Evolutionary conservation across 1,284 basidiomycete genomes (phyloP).

Genomic region (Melanopsichium pennsylvanicum): DNA sequence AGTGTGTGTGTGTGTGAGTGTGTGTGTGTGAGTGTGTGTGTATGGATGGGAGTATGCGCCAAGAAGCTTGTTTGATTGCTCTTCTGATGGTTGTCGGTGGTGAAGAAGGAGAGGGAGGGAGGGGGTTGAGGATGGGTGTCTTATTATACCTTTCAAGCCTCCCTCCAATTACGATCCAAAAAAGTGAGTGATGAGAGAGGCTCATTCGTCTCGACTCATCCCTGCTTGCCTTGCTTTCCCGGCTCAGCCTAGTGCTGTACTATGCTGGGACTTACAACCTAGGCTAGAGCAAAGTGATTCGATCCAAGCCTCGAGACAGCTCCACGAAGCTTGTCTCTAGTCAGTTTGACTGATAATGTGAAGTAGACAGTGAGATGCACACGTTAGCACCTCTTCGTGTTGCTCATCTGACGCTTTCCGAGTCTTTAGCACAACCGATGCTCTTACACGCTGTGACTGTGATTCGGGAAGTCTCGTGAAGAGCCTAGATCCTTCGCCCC

Average conservation of each 20-base stretch:
- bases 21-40: slow-evolving; percentile 1
- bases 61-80: not conserved
- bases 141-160: slow-evolving; percentile 17
- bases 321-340: too few species aligned
- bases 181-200: too few species aligned
- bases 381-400: too few species aligned
- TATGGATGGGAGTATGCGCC: not conserved
- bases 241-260: too few species aligned
- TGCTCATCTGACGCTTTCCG: not conserved
- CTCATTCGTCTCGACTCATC: not conserved
- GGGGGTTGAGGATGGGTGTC: not conserved
- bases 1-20: not conserved
- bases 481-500: slow-evolving; percentile 10
- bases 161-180: too few species aligned
- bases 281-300: too few species aligned
- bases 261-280: too few species aligned
- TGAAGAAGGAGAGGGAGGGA: not conserved
- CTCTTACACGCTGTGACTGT: not conserved
- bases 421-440: not conserved
- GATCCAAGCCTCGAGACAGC: too few species aligned
- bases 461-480: slow-evolving; percentile 6
- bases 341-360: too few species aligned
- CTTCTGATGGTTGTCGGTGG: not conserved
- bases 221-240: too few species aligned
- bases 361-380: too few species aligned